Conservation (phyloP, 257 asterid species). For the Petunia axillaris region DNA sequence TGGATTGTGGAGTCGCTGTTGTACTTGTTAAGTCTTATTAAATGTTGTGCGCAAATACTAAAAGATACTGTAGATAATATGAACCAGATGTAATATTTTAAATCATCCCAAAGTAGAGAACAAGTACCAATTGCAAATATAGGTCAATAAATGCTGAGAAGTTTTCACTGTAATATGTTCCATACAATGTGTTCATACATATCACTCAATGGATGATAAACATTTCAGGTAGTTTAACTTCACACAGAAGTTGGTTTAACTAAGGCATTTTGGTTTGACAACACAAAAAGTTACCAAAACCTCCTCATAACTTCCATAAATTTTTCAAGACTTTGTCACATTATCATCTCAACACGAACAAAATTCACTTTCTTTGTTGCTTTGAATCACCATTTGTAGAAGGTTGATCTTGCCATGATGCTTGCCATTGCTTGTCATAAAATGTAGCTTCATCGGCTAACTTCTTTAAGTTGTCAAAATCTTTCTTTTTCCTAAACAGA, state of each 20-base stretch:
- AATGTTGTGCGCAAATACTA: no score
- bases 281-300: neutral
- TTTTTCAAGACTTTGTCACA: neutral
- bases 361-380: neutral
- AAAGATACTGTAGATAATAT: no score
- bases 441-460: conserved; percentile 67
- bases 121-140: no score
- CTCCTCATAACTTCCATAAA: neutral
- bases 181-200: no score
- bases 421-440: conserved; percentile 68
- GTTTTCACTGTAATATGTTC: no score
- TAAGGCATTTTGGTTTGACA: neutral
- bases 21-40: no score
- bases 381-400: conserved; percentile 14
- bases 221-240: no score
- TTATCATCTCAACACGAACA: neutral
- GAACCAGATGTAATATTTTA: no score
- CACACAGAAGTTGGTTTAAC: neutral
- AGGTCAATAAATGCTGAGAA: no score
- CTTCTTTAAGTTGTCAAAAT: conserved; percentile 44
- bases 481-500: conserved; percentile 48
- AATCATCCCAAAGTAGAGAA: no score
- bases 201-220: no score
- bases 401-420: conserved; percentile 55
- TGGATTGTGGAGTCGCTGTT: no score